Percentiles rank a stretch among this genome's conserved stretches.
phyloP scores from a whole-genome alignment of 306 rosid genomes.

The Medicago lupulina region DNA sequence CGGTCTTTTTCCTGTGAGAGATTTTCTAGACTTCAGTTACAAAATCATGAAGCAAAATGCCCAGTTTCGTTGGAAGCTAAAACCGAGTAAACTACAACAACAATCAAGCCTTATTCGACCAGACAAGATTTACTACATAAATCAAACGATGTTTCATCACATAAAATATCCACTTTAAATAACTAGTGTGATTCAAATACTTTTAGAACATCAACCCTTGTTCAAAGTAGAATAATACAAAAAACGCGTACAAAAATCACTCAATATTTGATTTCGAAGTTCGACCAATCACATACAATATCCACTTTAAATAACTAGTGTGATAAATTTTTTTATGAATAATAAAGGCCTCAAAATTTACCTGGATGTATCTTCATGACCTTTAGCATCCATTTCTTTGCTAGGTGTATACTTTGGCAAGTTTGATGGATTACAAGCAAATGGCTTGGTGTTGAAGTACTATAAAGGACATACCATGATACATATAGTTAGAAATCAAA shows the following conservation, averaged over 20 bases:
- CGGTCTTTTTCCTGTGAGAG: constrained; percentile 64
- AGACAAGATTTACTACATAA: not conserved
- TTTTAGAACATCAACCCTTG: too few species aligned
- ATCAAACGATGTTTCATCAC: not conserved
- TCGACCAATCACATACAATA: too few species aligned
- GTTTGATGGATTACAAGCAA: constrained; percentile 81
- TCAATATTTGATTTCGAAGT: too few species aligned
- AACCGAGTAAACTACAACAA: not conserved
- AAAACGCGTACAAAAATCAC: too few species aligned
- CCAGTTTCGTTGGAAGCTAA: not conserved
- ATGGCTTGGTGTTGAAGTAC: constrained; percentile 85
- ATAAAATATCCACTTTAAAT: too few species aligned
- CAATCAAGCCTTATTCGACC: not conserved
- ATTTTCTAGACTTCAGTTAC: constrained; percentile 4
- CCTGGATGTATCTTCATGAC: constrained; percentile 67
- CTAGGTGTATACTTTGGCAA: constrained; percentile 90
- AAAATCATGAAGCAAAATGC: not conserved
- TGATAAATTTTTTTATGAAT: too few species aligned
- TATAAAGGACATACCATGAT: constrained; percentile 38
- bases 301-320: too few species aligned
- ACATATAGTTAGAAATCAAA: constrained; percentile 37
- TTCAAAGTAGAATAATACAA: too few species aligned
- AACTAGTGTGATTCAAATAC: too few species aligned
- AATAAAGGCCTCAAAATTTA: constrained; percentile 34
- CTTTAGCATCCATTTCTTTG: constrained; percentile 95